Evolutionary conservation across 2,329 filamentous ascomycete species (phyloP).

Genomic region (Fusarium burgessii): DNA sequence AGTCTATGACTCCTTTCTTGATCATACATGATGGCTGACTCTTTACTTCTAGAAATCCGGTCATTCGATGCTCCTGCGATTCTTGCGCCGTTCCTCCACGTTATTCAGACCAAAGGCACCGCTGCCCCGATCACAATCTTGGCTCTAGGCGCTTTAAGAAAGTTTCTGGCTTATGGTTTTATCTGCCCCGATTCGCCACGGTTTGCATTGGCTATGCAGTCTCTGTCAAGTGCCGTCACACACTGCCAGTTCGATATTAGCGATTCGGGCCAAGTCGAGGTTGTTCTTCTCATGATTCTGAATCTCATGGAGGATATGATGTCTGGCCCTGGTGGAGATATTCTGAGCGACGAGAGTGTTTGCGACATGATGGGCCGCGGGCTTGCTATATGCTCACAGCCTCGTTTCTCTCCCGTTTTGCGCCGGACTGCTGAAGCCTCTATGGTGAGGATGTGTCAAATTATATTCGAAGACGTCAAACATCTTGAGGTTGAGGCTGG

Average conservation of each 20-base stretch:
- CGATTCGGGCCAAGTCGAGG: conserved; percentile 93
- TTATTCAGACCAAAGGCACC: conserved; percentile 95
- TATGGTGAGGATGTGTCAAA: conserved; percentile 99
- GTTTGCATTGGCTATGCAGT: conserved; percentile 91
- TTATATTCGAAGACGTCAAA: conserved; percentile 94
- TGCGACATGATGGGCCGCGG: conserved; percentile 99
- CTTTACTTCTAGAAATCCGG: conserved; percentile 75
- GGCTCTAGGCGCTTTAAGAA: conserved; percentile 91
- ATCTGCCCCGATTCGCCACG: conserved; percentile 87
- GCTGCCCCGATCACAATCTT: conserved; percentile 96
- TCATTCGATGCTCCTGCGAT: conserved; percentile 90
- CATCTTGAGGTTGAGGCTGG: conserved; percentile 80
- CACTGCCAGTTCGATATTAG: conserved; percentile 98
- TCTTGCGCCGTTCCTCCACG: conserved; percentile 93
- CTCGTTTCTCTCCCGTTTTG: conserved; percentile 89
- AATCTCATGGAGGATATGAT: conserved; percentile 99
- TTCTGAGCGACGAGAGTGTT: conserved; percentile 97
- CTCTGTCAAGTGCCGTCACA: conserved; percentile 92
- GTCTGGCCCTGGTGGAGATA: conserved; percentile 88
- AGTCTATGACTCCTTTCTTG: not conserved
- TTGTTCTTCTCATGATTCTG: conserved; percentile 92
- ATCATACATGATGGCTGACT: conserved; percentile 22
- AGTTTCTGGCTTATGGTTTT: conserved; percentile 96
- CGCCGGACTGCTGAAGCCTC: conserved; percentile 93
- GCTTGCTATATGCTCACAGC: conserved; percentile 95